Conservation (phyloP, 768 basidiomycete species). For the Lactarius quietus region DNA sequence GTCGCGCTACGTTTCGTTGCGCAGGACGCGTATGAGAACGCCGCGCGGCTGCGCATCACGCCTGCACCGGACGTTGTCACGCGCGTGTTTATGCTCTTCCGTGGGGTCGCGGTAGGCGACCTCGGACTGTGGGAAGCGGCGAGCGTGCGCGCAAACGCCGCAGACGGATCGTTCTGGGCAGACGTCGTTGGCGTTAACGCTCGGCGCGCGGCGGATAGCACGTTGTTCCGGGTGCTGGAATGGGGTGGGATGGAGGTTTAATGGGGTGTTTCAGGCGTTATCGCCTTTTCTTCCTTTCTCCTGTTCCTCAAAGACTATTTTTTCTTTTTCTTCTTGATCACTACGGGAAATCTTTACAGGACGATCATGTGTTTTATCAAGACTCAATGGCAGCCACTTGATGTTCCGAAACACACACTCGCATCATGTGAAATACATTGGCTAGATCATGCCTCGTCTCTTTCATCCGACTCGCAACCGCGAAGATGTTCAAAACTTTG, state of each 20-base stretch:
- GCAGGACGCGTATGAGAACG: conserved; percentile 40
- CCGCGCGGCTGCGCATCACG: conserved; percentile 19
- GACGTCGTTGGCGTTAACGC: conserved; percentile 37
- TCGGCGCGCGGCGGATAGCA: conserved; percentile 29
- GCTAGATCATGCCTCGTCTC: no score
- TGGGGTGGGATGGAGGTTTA: conserved; percentile 38
- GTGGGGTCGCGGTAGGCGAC: conserved; percentile 33
- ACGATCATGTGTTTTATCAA: background rate
- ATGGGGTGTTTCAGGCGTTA: background rate
- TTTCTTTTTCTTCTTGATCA: background rate
- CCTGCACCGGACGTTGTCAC: conserved; percentile 44
- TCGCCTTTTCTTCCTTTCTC: background rate
- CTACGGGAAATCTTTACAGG: background rate
- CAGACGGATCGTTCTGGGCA: conserved; percentile 33
- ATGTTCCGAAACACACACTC: no score
- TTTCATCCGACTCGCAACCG: no score
- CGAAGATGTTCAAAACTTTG: no score
- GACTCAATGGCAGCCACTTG: no score
- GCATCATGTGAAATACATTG: no score
- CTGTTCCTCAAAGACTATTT: background rate
- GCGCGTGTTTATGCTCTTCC: conserved; percentile 49
- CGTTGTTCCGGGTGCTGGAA: conserved; percentile 42
- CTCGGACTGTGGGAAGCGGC: conserved; percentile 30
- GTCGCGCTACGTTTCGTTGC: conserved; percentile 46
- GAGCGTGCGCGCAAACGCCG: conserved; percentile 27